Evolutionary conservation across 2,329 filamentous ascomycete genomes (phyloP), one percentile per base, ranked within the genome.

Genomic region (Ophiostoma ips): DNA sequence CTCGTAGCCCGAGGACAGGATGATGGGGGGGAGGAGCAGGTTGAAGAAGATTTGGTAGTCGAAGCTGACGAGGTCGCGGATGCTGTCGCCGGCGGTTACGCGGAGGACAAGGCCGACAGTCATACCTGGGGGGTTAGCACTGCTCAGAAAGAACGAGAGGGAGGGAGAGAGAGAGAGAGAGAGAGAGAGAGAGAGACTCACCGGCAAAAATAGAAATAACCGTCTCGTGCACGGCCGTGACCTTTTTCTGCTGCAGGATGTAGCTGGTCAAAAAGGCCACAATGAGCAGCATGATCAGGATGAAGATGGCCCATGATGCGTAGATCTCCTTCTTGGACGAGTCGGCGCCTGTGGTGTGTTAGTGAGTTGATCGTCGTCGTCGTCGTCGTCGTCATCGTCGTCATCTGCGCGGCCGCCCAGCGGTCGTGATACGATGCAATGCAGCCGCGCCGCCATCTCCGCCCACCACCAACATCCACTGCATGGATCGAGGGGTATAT

Each of bases 41-140:
- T 98, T 98, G 75, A 98, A 98, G 74, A 98, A 98, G 72, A 96
- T 95, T 63, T 96, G 89, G 65, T 95, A 95, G 70, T 96, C 85
- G 72, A 98, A 98, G 66, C 84, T 94, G 62, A 98, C 88, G 56
- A 87, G 81, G 63, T 86, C 85, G 64, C 89, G 83, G 59, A 98
- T 88, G 55, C 84, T 87, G 55, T 87, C 83, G 57, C 84, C 83
- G 48, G 84, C 82, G 40, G 81, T 86, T 55, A 95, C 71, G 61
- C 92, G 79, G 52, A 98, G 80, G 53, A 94, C 77, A 59, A 98
- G 72, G 6, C 92, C 92, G 53, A 98, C 87, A 52, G 88, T 83
- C 92, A 96, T 96, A 60, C 90, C 35, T 36, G 12, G 1, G 5
- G 10, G 5, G 31, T 15, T 34, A 19, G 3, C 7, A 12, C n/a